Evolutionary conservation across 805 yeast species (phyloP).

Genomic region (Yarrowia porcina): DNA sequence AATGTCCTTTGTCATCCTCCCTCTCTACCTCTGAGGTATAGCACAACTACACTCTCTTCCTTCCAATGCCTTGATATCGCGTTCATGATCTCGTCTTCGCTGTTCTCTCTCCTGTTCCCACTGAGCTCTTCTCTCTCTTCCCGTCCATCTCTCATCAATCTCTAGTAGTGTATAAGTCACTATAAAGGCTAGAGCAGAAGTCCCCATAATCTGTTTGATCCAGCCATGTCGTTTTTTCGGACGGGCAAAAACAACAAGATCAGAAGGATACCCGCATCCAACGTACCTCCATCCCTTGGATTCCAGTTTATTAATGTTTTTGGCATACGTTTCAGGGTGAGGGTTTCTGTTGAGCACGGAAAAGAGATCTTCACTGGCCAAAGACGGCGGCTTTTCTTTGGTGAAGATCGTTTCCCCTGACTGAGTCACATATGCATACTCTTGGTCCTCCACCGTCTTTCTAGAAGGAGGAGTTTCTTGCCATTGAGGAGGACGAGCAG

Average conservation of each 20-base stretch:
- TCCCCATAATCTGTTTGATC: conserved; percentile 1
- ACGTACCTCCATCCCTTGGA: conserved; percentile 52
- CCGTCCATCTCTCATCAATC: conserved; percentile 20
- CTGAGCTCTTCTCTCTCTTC: background rate
- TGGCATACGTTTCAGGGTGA: conserved; percentile 31
- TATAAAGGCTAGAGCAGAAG: background rate
- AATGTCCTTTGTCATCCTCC: too few relatives aligned
- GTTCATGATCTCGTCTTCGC: background rate
- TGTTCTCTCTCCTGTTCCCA: conserved; percentile 1
- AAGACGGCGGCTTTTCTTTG: conserved; percentile 29
- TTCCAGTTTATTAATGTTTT: conserved; percentile 45
- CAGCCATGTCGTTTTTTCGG: background rate
- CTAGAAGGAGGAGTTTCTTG: conserved; percentile 5
- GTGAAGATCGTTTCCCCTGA: conserved; percentile 30
- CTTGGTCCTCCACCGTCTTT: conserved; percentile 10
- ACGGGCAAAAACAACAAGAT: conserved; percentile 45
- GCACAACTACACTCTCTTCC: background rate
- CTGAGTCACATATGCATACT: conserved; percentile 33
- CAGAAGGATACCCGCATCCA: conserved; percentile 47
- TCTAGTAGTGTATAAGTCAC: background rate
- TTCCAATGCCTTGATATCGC: conserved; percentile 1
- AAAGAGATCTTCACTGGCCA: conserved; percentile 32
- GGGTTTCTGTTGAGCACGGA: conserved; percentile 29
- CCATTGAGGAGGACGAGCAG: background rate
- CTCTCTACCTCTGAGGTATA: too few relatives aligned